Conservation (phyloP, 228 moss, liverwort and hornwort species). For the Sphagnum fallax region DNA sequence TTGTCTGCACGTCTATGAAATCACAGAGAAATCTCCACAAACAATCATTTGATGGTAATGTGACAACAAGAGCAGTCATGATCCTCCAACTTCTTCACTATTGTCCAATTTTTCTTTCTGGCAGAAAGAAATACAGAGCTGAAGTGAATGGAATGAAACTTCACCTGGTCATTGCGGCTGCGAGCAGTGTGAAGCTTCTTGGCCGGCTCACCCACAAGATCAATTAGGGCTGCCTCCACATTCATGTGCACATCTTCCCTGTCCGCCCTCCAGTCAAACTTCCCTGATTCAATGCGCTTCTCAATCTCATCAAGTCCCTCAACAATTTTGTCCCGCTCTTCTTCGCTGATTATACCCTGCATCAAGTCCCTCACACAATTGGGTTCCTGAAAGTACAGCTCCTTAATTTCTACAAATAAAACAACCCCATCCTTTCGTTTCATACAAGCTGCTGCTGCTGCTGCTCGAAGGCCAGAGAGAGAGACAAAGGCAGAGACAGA, state of each 20-base stretch:
- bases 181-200: constrained; percentile 96
- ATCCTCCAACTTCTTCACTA: neutral
- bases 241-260: constrained; percentile 99
- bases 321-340: constrained; percentile 68
- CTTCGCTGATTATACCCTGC: constrained; percentile 70
- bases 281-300: constrained; percentile 65
- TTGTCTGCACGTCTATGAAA: too few relatives aligned
- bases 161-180: constrained; percentile 90
- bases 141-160: too few relatives aligned
- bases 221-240: constrained; percentile 88
- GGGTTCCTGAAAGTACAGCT: neutral
- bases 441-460: neutral
- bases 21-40: too few relatives aligned
- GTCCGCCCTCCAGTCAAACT: constrained; percentile 93
- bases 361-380: neutral
- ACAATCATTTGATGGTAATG: neutral
- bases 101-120: too few relatives aligned
- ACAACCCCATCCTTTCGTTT: too few relatives aligned
- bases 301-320: constrained; percentile 74
- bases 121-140: too few relatives aligned
- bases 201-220: constrained; percentile 89
- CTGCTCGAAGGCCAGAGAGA: too few relatives aligned
- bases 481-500: too few relatives aligned
- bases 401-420: too few relatives aligned
- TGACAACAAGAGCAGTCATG: neutral